phyloP scores from a whole-genome alignment of 2,329 filamentous ascomycete species.

The Dactylella cylindrospora region DNA sequence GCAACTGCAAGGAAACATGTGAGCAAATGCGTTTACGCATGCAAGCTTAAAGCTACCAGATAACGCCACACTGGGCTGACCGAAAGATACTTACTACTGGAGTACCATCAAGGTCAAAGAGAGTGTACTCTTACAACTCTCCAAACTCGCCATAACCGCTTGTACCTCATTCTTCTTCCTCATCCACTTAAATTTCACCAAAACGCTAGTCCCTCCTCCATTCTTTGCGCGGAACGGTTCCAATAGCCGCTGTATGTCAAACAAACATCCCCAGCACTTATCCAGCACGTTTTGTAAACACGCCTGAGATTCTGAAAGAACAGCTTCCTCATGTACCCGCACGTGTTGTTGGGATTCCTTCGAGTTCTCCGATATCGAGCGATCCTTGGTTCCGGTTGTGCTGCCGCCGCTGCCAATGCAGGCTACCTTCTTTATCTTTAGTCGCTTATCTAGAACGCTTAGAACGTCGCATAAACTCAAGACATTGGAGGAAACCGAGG shows the following conservation, averaged over 20 bases:
- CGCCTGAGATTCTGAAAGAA: conserved; percentile 31
- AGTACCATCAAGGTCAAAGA: conserved; percentile 37
- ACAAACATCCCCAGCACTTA: conserved; percentile 33
- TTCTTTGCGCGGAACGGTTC: conserved; percentile 18
- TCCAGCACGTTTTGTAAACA: conserved; percentile 43
- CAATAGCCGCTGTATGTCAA: conserved; percentile 35
- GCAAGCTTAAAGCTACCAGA: not conserved
- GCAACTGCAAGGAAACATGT: conserved; percentile 9
- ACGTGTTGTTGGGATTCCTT: not conserved
- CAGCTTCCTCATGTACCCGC: conserved; percentile 15
- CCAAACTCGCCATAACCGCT: conserved; percentile 18
- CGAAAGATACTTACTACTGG: conserved; percentile 29
- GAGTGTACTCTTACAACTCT: conserved; percentile 42
- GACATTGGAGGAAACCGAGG: conserved; percentile 24
- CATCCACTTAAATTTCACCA: conserved; percentile 37
- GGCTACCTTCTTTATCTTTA: conserved; percentile 17
- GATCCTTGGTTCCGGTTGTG: not conserved
- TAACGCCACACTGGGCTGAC: not conserved
- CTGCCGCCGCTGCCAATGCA: conserved; percentile 6
- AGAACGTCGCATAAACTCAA: conserved; percentile 33
- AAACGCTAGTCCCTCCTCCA: conserved; percentile 4
- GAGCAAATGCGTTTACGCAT: not conserved
- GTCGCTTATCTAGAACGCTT: conserved; percentile 18
- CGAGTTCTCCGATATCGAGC: not conserved
- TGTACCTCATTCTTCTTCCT: conserved; percentile 40